Evolutionary conservation across 2,329 filamentous ascomycete species (phyloP).

Genomic region (Nigrospora oryzae): DNA sequence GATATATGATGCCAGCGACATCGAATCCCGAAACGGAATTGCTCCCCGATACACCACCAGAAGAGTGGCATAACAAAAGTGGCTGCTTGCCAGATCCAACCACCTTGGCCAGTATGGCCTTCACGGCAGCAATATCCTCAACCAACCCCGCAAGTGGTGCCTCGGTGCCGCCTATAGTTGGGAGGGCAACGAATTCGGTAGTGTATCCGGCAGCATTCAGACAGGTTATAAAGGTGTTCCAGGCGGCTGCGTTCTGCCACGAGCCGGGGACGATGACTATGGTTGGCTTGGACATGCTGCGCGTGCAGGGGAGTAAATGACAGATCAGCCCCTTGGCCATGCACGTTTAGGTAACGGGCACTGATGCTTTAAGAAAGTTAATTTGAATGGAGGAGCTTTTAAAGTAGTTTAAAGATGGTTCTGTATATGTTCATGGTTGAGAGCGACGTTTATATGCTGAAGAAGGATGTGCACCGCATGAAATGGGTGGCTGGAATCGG

Average conservation of each 20-base stretch:
- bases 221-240: not conserved
- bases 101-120: not conserved
- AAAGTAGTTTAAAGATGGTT: too few species aligned
- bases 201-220: conserved; percentile 1
- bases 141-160: conserved; percentile 2
- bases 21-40: not conserved
- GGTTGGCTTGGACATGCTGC: conserved; percentile 4
- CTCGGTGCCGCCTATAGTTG: conserved; percentile 2
- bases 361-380: too few species aligned
- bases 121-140: conserved; percentile 4
- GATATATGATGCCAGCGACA: conserved; percentile 4
- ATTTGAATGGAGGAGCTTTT: too few species aligned
- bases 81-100: not conserved
- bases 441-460: too few species aligned
- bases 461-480: too few species aligned
- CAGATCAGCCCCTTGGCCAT: too few species aligned
- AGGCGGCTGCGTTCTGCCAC: conserved; percentile 2
- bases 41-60: conserved; percentile 3
- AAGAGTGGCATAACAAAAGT: conserved; percentile 1
- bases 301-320: too few species aligned
- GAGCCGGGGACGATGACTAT: conserved; percentile 4
- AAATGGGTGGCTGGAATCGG: too few species aligned
- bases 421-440: too few species aligned
- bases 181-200: not conserved
- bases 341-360: too few species aligned